Conservation (phyloP, 1,139 yeast species). For the Blastobotrys indianensis region DNA sequence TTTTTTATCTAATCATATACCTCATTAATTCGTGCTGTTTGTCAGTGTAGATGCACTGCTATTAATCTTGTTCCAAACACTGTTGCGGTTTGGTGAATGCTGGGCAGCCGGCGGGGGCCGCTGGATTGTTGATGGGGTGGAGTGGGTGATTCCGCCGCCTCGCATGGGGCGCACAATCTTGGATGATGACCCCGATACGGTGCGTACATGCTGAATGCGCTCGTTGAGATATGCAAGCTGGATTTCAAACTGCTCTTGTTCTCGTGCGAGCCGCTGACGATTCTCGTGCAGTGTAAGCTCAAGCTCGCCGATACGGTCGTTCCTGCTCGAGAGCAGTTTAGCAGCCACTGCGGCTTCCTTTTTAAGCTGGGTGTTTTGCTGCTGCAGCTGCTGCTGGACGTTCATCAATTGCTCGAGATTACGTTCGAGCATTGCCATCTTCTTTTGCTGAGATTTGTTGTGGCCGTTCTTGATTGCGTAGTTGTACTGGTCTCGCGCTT, state of each 20-base stretch:
- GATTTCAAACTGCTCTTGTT: slow-evolving; percentile 49
- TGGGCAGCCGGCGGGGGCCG: no score
- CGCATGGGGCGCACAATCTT: slow-evolving; percentile 62
- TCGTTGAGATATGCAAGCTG: slow-evolving; percentile 38
- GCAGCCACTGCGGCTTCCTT: slow-evolving; percentile 50
- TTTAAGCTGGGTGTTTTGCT: slow-evolving; percentile 42
- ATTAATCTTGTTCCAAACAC: slow-evolving; percentile 10
- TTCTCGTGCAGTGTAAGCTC: slow-evolving; percentile 49
- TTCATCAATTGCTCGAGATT: slow-evolving; percentile 42
- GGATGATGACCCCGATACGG: background rate
- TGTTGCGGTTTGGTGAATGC: slow-evolving; percentile 3
- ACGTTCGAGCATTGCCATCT: slow-evolving; percentile 39
- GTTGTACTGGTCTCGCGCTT: slow-evolving; percentile 34
- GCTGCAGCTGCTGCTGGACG: slow-evolving; percentile 41
- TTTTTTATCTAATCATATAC: background rate
- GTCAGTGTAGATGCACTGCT: background rate
- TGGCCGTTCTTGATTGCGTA: slow-evolving; percentile 28
- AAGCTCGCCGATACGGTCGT: slow-evolving; percentile 51
- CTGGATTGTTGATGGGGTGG: no score
- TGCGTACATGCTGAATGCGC: background rate
- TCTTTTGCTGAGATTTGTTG: slow-evolving; percentile 35
- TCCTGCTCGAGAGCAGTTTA: slow-evolving; percentile 54
- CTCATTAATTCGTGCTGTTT: background rate
- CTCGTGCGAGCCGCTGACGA: slow-evolving; percentile 45
- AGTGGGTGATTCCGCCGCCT: slow-evolving; percentile 32